Evolutionary conservation across 306 rosid species (phyloP), one percentile per base, ranked within the genome.

Genomic region (Fragaria vesca): DNA sequence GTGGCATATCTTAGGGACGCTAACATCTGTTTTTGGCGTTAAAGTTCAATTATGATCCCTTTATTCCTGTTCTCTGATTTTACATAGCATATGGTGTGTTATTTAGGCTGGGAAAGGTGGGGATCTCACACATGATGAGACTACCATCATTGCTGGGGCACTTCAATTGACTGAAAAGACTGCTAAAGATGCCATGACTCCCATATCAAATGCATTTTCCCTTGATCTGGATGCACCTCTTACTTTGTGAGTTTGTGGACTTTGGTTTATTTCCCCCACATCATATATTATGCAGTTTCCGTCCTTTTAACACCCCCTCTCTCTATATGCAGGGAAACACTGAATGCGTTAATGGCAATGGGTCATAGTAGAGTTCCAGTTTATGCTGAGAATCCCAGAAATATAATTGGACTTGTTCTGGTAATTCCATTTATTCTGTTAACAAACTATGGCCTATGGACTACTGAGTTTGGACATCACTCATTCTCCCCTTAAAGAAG

Each of bases 301-400:
- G 20, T 61, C 73, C 38, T 81, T 74, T 72, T 83, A 47, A 89
- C 18, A 75, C 46, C 18, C 60, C 80, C 46, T 74, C 52, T 80
- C 77, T 3, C 20, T 70, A 66, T 57, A 21, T n/a, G 9, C 83
- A 95, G 99, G 93, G 94, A 87, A 78, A 91, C 96, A 32, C 76
- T 95, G 90, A 95, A 93, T 82, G 84, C 90, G 1, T 84, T 95
- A 83, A 95, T 95, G 97, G 82, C 93, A 40, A 87, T 86, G 78
- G 99, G 99, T 69, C 99, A 93, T 79, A 95, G 99, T 79, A 88
- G 99, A 86, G 97, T 95, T 80, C 99, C 99, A 9, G 96, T 95
- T 81, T 95, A 91, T 81, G 83, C 90, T 9, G 93, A 89, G 79
- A 87, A 86, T 47, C 86, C 89, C 52, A 80, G 83, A 68, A 91